Conservation (phyloP, 345 rosid genomes). For the Salix exigua region DNA sequence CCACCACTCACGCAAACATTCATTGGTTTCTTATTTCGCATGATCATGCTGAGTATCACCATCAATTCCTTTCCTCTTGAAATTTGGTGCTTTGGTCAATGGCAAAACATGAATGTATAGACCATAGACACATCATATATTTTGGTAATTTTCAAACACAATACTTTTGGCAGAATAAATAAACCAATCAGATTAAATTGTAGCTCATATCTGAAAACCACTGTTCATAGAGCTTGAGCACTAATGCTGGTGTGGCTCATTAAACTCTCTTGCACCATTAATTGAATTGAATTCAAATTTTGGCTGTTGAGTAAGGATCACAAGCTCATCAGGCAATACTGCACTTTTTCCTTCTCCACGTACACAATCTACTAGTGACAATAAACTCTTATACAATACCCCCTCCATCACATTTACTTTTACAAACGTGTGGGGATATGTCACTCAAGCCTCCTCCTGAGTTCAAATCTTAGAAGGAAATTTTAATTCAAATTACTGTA, state of each 20-base stretch:
- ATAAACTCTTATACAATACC: not conserved
- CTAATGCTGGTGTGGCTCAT: not conserved
- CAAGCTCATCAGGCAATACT: not conserved
- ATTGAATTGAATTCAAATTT: not conserved
- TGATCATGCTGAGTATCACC: not conserved
- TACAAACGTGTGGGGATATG: too few relatives aligned
- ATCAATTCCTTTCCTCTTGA: not conserved
- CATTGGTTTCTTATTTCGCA: slow-evolving; percentile 6
- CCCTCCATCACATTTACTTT: not conserved
- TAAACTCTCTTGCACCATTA: not conserved
- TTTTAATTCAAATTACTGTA: not conserved
- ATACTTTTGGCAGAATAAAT: not conserved
- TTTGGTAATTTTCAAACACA: not conserved
- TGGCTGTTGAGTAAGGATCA: not conserved
- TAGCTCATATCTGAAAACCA: not conserved
- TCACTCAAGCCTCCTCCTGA: not conserved
- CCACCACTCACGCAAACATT: not conserved
- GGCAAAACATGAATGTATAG: not conserved
- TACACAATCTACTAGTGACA: too few relatives aligned
- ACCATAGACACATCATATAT: not conserved
- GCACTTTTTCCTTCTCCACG: too few relatives aligned
- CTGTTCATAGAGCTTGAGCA: not conserved
- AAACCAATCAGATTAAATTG: not conserved
- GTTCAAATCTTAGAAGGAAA: not conserved
- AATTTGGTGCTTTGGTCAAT: not conserved